Evolutionary conservation across 495 filamentous ascomycete genomes (phyloP).

Genomic region (Penicillium chermesinum): DNA sequence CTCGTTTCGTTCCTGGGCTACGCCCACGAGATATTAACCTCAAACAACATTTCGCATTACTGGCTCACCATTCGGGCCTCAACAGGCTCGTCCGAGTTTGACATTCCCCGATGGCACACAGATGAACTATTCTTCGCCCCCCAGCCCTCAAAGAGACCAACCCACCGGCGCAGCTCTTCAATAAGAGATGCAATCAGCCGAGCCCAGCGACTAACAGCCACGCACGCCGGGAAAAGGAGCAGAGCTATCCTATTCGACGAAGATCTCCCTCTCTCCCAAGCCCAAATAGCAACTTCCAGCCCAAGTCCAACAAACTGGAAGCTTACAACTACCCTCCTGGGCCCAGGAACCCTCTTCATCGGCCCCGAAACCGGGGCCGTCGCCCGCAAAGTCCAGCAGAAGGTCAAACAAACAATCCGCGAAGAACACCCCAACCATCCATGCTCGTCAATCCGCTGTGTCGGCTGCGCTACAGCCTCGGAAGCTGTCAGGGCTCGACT

Average conservation of each 20-base stretch:
- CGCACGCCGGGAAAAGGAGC: not conserved
- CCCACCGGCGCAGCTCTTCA: not conserved
- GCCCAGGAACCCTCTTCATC: slow-evolving; percentile 24
- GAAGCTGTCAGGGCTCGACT: slow-evolving; percentile 14
- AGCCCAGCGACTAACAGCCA: not conserved
- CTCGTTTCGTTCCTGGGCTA: slow-evolving; percentile 18
- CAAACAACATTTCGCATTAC: slow-evolving; percentile 19
- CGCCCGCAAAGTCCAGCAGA: slow-evolving; percentile 12
- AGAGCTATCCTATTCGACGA: not conserved
- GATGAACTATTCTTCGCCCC: slow-evolving; percentile 23
- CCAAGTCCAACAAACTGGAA: slow-evolving; percentile 21
- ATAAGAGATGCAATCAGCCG: not conserved
- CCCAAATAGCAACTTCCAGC: slow-evolving; percentile 9
- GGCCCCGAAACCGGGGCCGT: not conserved
- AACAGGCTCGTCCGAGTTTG: slow-evolving; percentile 13
- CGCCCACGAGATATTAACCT: slow-evolving; percentile 15
- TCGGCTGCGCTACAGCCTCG: slow-evolving; percentile 18
- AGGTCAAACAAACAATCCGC: slow-evolving; percentile 9
- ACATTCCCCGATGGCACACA: slow-evolving; percentile 24
- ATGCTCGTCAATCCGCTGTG: slow-evolving; percentile 19
- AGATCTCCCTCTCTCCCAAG: not conserved
- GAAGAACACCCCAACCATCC: slow-evolving; percentile 9
- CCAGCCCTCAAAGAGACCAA: not conserved
- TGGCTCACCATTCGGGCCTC: slow-evolving; percentile 22
- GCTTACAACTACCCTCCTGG: slow-evolving; percentile 23